Base-by-base conservation (phyloP, 257 asterid species). In the Pogostemon cablin region DNA sequence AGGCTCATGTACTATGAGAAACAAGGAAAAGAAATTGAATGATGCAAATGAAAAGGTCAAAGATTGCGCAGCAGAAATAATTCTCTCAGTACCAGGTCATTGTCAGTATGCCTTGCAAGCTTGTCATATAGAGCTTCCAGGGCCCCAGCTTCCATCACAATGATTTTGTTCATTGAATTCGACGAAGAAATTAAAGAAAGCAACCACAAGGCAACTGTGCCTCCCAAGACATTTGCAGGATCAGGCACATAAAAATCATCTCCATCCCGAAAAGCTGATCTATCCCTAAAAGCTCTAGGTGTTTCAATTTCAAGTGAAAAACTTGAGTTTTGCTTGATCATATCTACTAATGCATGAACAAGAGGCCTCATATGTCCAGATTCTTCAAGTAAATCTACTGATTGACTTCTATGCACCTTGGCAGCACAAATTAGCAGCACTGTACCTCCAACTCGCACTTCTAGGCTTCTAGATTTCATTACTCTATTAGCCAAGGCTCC, bases 391-490 rank as follows among this genome's bases (percentile, higher is more conserved):
- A 83, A 71, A 72, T 85, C 80, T 83, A 81, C 71, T 11, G 87
- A 77, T 72, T 75, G 82, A 74, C 44, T 63, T 78, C 79, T 85
- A 59, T 88, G 85, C 65, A 79, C 87, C 88, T 90, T 92, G 77
- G 92, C 82, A 76, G 85, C 91, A 76, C 96, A 92, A 75, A 87
- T 85, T 39, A 90, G 80, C 72, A 92, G 68, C 20, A 83, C 78
- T 62, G 85, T 73, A 72, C 87, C 96, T 55, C 96, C 96, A 76
- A 88, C 92, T 82, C 86, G 80, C 65, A 90, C 96, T 85, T 92
- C 96, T 47, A 75, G 82, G 78, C 91, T 91, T 65, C 77, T 76
- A 25, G 96, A 86, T 78, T 87, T 87, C 71, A 84, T 81, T 61
- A 87, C 75, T 83, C 98, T 85, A 78, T 73, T 82, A 67, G 95